Base-by-base conservation (phyloP, 225 moss, liverwort and hornwort genomes). In the Takakia lepidozioides region DNA sequence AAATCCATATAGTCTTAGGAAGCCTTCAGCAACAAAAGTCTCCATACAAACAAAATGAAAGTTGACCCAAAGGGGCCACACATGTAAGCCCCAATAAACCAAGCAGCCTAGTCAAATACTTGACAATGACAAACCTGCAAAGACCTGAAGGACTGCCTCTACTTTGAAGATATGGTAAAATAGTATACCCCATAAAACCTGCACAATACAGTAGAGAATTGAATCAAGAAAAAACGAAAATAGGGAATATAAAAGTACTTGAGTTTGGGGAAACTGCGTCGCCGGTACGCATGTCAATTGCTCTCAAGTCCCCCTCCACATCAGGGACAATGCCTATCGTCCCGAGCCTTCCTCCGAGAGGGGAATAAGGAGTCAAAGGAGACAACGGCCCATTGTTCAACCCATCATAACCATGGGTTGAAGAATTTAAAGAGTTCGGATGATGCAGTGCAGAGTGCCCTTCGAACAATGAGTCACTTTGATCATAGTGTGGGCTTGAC, bases 251-350 rank as follows among this genome's bases (percentile, higher is more conserved):
- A n/a, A 32, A 11, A 32, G 20, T 59, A 86, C 86, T 75, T 18
- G 86, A 86, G 46, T 75, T 86, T 10, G 82, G 86, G 19, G 86
- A 86, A n/a, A 58, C 66, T 36, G 62, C 66, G 40, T 86, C 79
- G 51, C 58, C 80, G 8, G 52, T 56, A 4, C 66, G 71, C 57
- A 83, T 68, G 58, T 80, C 74, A 15, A 54, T 57, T 38, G 43
- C 27, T 20, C 64, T 46, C 20, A 48, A 24, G n/a, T 83, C 88
- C 8, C 52, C 40, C 41, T 82, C 74, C 54, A 55, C 6, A 26
- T 86, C 83, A 18, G 67, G 10, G 15, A 53, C 28, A 38, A 54
- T 13, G 4, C 59, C 69, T 0, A 17, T 43, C 42, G 61, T 65
- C 13, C 59, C 51, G 10, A 63, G 62, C 27, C 68, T 54, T 34